A percentile compares a stretch with the other conserved stretches of the same genome.
phyloP scores from a whole-genome alignment of 345 rosid genomes.

The Jatropha curcas region DNA sequence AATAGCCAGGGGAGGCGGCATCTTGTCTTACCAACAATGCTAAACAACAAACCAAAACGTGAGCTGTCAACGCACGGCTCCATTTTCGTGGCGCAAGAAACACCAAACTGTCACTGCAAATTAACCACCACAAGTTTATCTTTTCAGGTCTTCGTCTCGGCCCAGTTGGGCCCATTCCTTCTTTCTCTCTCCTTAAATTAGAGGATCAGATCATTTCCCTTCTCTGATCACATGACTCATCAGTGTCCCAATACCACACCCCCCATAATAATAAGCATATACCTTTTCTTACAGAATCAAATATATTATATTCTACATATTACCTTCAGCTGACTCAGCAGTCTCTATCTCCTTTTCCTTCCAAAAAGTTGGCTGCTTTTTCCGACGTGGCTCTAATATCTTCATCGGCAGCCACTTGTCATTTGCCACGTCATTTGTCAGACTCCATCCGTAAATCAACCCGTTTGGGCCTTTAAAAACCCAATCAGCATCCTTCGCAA shows the following conservation, averaged over 20 bases:
- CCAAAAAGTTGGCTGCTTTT: slow-evolving; percentile 14
- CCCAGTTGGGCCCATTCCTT: neutral
- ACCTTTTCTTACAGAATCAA: neutral
- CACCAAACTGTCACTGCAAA: no score
- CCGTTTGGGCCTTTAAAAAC: slow-evolving; percentile 24
- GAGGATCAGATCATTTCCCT: neutral
- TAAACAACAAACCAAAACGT: neutral
- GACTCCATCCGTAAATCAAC: neutral
- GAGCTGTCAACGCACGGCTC: slow-evolving; percentile 1
- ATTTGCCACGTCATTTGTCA: slow-evolving; percentile 17
- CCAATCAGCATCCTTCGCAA: neutral
- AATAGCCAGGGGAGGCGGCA: neutral
- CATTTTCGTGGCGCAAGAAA: no score
- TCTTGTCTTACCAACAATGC: neutral
- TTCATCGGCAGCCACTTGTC: neutral
- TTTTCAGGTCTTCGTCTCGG: neutral
- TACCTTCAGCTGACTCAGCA: slow-evolving; percentile 14
- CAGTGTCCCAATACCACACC: slow-evolving; percentile 2
- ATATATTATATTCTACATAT: neutral
- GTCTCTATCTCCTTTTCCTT: neutral
- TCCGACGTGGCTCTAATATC: slow-evolving; percentile 29
- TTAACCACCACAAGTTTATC: no score
- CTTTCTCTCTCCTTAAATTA: neutral
- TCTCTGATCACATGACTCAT: slow-evolving; percentile 18
- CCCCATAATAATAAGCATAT: no score